Base-by-base conservation (phyloP, 116 monocot genomes). In the Iris pallida region DNA sequence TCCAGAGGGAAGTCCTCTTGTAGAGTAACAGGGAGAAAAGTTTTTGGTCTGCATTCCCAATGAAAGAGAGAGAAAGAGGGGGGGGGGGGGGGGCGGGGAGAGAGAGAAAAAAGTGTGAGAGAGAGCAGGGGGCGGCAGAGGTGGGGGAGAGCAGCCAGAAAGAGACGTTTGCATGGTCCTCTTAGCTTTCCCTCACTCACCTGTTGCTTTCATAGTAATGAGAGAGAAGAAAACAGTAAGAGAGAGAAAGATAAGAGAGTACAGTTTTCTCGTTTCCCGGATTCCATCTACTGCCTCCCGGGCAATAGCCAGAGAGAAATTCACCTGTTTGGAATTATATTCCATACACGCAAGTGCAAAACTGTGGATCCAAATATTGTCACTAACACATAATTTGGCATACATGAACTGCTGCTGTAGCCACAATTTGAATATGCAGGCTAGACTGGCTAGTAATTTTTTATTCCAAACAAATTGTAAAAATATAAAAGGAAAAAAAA, bases 91-190 rank as follows among this genome's bases (percentile, higher is more conserved):
- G n/a, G 56, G 63, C 4, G 20, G 52, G 68, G 61, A 61, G 60
- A 68, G 61, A 67, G 51, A 49, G n/a, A 30, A 30, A n/a, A 30
- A 30, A 30, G 30, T 30, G 30, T 30, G 30, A 49, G 63, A 42
- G 64, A 56, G 47, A 7, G 46, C 42, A 72, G 71, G 65, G n/a
- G 60, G 78, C 72, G 72, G 74, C 73, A 79, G 73, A 69, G 74
- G 74, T 74, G 79, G 79, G 69, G 74, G 73, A 73, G 64, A 74
- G 73, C 56, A 76, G 68, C 59, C 12, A 45, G 83, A 87, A 54
- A 80, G 85, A 47, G 80, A 80, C 73, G 75, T 73, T 73, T 66
- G 79, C 79, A 86, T 68, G 77, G 53, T 45, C 20, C 7, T 16
- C 18, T 71, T 51, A 19, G 53, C 71, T 75, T 75, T 66, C 60